Percentiles rank a stretch among this genome's conserved stretches.
Conservation (phyloP, 345 rosid genomes). For the Aegle marmelos region DNA sequence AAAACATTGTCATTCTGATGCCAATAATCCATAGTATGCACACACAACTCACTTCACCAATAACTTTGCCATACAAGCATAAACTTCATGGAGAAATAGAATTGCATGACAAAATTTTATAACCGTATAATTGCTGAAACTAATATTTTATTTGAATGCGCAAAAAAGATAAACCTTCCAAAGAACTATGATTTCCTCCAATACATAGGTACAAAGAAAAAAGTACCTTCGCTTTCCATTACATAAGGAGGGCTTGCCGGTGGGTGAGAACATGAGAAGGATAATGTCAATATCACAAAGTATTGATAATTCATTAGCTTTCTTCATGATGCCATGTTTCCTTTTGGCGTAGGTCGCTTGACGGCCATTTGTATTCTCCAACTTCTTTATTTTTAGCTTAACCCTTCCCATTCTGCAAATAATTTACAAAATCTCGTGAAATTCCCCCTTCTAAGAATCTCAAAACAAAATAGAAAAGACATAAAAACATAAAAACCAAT, state of each 20-base stretch:
- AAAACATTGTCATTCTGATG: background rate
- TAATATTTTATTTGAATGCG: background rate
- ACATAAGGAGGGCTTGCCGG: slow-evolving; percentile 61
- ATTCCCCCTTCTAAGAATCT: background rate
- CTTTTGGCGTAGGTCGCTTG: slow-evolving; percentile 74
- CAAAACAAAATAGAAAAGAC: background rate
- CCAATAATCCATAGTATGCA: background rate
- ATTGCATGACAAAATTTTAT: background rate
- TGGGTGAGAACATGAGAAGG: slow-evolving; percentile 82
- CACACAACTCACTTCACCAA: background rate
- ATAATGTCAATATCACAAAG: slow-evolving; percentile 64
- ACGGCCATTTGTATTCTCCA: slow-evolving; percentile 64
- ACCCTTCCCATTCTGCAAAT: slow-evolving; percentile 76
- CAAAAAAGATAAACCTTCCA: background rate
- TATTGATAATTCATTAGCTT: slow-evolving; percentile 71
- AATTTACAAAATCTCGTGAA: background rate
- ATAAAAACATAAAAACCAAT: background rate
- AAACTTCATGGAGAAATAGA: background rate
- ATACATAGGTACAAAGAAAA: background rate
- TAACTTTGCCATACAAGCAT: background rate
- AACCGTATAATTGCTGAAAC: background rate
- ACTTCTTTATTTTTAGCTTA: slow-evolving; percentile 67
- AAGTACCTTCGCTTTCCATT: slow-evolving; percentile 54
- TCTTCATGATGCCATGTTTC: slow-evolving; percentile 71
- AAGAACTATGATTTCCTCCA: background rate